Evolutionary conservation across 2,329 filamentous ascomycete species (phyloP).

Genomic region (Scedosporium boydii): DNA sequence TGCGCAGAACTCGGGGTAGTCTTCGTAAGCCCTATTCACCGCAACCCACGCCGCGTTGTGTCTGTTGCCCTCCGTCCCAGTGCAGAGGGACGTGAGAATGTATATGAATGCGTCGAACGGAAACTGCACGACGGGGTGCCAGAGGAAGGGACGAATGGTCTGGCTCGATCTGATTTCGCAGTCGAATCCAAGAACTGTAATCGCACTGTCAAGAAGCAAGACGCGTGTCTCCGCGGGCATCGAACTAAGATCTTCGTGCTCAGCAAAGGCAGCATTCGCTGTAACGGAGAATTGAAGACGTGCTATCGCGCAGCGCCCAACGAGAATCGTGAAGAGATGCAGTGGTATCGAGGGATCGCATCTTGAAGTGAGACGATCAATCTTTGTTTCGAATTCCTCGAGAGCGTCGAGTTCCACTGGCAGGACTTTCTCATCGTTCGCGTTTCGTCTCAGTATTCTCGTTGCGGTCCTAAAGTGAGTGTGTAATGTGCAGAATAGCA

Average conservation of each 20-base stretch:
- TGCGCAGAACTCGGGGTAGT: constrained; percentile 1
- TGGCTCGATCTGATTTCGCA: not conserved
- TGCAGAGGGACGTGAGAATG: not conserved
- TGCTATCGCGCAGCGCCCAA: not conserved
- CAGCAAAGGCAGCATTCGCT: not conserved
- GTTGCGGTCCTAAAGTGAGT: not conserved
- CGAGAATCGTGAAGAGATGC: constrained; percentile 1
- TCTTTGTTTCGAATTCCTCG: not conserved
- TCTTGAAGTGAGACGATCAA: not conserved
- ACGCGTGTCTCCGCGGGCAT: not conserved
- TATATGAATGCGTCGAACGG: constrained; percentile 1
- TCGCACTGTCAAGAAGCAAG: not conserved
- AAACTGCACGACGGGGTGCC: constrained; percentile 4
- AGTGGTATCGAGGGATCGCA: constrained; percentile 4
- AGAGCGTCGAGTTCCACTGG: not conserved
- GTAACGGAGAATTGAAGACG: not conserved
- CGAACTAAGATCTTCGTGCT: not conserved
- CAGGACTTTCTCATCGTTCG: not conserved
- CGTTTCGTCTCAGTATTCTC: not conserved
- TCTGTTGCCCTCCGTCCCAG: not conserved
- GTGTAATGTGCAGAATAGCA: not conserved
- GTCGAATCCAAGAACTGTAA: not conserved
- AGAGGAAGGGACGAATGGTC: not conserved
- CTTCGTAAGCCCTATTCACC: constrained; percentile 2
- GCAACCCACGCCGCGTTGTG: not conserved